Conservation (phyloP, 2,329 filamentous ascomycete genomes). For the Colletotrichum liriopes region DNA sequence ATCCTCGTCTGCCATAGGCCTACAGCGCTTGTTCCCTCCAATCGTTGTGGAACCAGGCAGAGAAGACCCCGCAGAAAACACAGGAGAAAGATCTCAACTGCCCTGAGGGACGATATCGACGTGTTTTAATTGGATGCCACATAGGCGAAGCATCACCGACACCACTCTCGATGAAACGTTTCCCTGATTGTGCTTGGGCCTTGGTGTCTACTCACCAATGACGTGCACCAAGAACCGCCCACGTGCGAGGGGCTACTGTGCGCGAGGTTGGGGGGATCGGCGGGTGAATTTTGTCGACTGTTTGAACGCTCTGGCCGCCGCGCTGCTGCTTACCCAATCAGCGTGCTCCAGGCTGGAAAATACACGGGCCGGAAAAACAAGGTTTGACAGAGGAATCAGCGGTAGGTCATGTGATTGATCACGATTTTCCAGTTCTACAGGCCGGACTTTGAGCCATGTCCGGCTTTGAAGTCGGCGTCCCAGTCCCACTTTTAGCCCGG, state of each 20-base stretch:
- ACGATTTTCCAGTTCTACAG: background rate
- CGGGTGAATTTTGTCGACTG: background rate
- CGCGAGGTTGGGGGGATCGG: conserved; percentile 18
- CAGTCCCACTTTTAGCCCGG: background rate
- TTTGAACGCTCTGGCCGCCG: background rate
- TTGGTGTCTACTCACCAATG: conserved; percentile 16
- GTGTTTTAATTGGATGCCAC: conserved; percentile 10
- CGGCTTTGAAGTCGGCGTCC: background rate
- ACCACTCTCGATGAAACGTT: conserved; percentile 35
- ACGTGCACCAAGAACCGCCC: conserved; percentile 15
- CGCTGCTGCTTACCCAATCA: background rate
- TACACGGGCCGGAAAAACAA: background rate
- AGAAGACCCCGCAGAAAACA: background rate
- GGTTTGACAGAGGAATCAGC: background rate
- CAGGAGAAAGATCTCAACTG: background rate
- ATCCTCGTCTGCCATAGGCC: background rate
- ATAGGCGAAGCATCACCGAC: background rate
- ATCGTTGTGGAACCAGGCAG: background rate
- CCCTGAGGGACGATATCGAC: background rate
- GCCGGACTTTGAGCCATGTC: background rate
- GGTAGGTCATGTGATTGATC: background rate
- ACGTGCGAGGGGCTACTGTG: conserved; percentile 28
- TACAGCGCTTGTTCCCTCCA: background rate
- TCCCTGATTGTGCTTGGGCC: conserved; percentile 13
- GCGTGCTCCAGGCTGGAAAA: background rate